Conservation (phyloP, 176 grass and related monocot genomes). For the Eleusine indica region DNA sequence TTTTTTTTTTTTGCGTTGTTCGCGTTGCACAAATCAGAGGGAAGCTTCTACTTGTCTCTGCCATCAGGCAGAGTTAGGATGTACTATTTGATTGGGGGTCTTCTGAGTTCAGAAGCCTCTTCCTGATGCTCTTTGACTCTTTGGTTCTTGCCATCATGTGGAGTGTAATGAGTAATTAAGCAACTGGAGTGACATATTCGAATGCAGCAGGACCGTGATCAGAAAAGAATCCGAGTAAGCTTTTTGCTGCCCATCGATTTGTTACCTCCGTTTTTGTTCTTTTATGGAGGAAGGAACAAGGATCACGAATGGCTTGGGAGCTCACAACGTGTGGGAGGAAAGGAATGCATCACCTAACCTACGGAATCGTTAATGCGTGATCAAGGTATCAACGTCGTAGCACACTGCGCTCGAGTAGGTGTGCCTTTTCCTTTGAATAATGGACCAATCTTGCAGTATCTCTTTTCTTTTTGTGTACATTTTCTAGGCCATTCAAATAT, state of each 20-base stretch:
- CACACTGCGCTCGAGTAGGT: constrained; percentile 10
- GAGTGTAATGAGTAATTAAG: background rate
- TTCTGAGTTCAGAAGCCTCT: constrained; percentile 8
- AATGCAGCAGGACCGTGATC: background rate
- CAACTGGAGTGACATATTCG: background rate
- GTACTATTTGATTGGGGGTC: background rate
- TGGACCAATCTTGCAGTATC: background rate
- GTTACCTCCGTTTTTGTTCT: background rate
- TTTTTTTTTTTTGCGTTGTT: constrained; percentile 26
- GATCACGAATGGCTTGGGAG: background rate
- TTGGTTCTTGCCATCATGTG: background rate
- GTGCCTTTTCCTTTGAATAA: constrained; percentile 4
- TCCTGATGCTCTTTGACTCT: background rate
- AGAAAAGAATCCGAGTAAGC: background rate
- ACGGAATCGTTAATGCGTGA: constrained; percentile 28
- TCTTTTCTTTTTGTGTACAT: constrained; percentile 5
- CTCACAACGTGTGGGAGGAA: background rate
- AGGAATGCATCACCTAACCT: constrained; percentile 50
- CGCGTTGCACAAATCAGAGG: background rate
- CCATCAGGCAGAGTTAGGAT: background rate
- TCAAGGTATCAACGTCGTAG: constrained; percentile 31
- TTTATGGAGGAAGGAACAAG: background rate
- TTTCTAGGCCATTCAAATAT: constrained; percentile 19
- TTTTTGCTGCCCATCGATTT: background rate
- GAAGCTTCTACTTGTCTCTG: background rate